Evolutionary conservation across 345 rosid species (phyloP), one percentile per base, ranked within the genome.

Genomic region (Noccaea bulbosa): DNA sequence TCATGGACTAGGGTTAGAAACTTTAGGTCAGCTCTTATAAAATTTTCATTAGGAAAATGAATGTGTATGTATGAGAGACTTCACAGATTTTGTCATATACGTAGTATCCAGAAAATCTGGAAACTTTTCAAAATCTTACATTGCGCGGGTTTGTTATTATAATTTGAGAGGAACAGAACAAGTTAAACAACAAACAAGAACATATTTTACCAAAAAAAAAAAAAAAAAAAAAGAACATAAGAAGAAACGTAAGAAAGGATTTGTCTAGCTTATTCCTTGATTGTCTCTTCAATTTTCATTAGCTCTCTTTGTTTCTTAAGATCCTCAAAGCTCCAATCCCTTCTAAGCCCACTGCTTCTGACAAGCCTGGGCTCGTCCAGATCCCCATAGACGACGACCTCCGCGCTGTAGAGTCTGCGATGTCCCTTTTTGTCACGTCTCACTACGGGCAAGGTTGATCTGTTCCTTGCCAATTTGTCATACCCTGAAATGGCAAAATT

Each of bases 241-340:
- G 11, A 62, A 27, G 50, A 54, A 69, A 62, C 74, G 37, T 62
- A 53, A n/a, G 17, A 38, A 62, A 61, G 2, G 48, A 10, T 53
- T 0, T n/a, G n/a, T n/a, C n/a, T 54, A 33, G 16, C 59, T 75
- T 56, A 75, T 69, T 75, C 74, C 20, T 69, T 76, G 12, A 69
- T 54, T 34, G 79, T 69, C 46, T 69, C 75, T 63, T n/a, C 71
- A 63, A 70, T 48, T 48, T 39, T 69, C 8, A 47, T 50, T 46
- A 34, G n/a, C 16, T 69, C 75, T 69, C 70, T 70, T 39, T 69
- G 75, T 62, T 76, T 76, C 60, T 76, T 62, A 75, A 90, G 79
- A 79, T 91, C 86, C 80, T 93, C 94, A 62, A 93, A 91, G 81
- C 97, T 93, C 98, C 97, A 93, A 72, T 93, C 93, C 69, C 98